These are phyloP conservation scores for Peziza echinospora DNA, from an alignment of 495 filamentous ascomycete genomes.

Conservation along the genomic window DNA sequence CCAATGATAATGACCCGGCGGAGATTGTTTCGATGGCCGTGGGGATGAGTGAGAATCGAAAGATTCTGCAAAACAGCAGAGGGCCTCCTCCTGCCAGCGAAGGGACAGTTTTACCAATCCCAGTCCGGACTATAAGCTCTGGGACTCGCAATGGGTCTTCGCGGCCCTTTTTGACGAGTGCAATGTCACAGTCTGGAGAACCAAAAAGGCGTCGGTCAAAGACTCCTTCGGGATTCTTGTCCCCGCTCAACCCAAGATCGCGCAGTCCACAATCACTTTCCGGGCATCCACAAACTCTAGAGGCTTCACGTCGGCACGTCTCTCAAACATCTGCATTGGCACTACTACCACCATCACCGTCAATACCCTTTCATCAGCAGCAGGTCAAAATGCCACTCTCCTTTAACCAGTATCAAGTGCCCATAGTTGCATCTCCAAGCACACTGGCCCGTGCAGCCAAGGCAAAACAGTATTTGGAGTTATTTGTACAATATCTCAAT, in stretches of 20 bases:
- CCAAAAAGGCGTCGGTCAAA: too few species aligned
- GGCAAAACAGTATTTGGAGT: not conserved
- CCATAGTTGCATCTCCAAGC: not conserved
- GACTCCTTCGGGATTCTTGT: too few species aligned
- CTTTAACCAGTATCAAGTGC: not conserved
- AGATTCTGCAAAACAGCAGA: too few species aligned
- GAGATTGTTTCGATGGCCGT: not conserved
- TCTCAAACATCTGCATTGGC: too few species aligned
- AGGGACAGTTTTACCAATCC: not conserved
- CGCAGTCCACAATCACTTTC: too few species aligned
- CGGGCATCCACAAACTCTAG: too few species aligned
- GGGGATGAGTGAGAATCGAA: not conserved
- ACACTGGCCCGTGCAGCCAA: not conserved
- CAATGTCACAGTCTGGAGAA: too few species aligned
- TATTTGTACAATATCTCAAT: not conserved
- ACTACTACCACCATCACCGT: not conserved
- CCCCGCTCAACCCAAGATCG: too few species aligned
- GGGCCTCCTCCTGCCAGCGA: too few species aligned
- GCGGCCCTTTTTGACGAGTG: not conserved
- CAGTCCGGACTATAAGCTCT: not conserved
- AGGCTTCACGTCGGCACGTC: too few species aligned
- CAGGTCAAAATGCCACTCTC: not conserved
- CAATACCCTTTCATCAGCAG: not conserved
- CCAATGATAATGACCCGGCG: not conserved
- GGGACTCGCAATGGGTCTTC: not conserved